Base-by-base conservation (phyloP, 2,329 filamentous ascomycete genomes). In the Penicillium digitatum region DNA sequence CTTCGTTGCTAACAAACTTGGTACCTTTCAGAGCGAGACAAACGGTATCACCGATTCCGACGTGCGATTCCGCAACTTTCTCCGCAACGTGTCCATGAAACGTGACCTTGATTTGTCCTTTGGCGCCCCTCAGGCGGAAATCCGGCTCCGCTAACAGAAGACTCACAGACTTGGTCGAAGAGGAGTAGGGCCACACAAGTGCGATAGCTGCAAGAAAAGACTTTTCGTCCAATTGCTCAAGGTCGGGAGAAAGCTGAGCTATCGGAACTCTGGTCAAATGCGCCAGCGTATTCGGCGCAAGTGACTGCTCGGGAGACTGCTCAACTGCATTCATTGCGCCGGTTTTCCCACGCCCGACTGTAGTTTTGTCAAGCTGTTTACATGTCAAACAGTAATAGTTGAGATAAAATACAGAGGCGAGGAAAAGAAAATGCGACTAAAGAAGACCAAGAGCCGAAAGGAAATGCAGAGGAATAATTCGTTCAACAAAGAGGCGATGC, bases 161-260 rank as follows among this genome's bases (percentile, higher is more conserved):
- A 26, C 90, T 87, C 62, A 91, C 82, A 37, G 85, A 85, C 50
- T 82, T 83, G 29, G 82, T 87, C 26, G 90, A 84, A 22, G 87
- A 88, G 61, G 89, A 96, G 73, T 90, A 96, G 0, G 93, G 93
- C 92, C 93, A 97, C 55, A 90, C 86, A 34, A 97, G 84, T 9
- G 90, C 93, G 22, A 96, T 84, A 16, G 88, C 79, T 37, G 89
- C 91, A 55, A 83, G 81, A 31, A 96, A 65, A 29, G 69, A 72
- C 45, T 65, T 64, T 24, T 65, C 52, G 16, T 62, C 47, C n/a
- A 60, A 42, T 27, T 62, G 24, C 16, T 71, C 64, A 42, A 71
- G 56, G 10, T 59, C 59, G 7, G 77, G 76, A 14, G 71, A 71
- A 20, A 79, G 67, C 55, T 73, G 63, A 40, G 76, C 71, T 52